A percentile compares a stretch with the other conserved stretches of the same genome.
Evolutionary conservation across 2,329 filamentous ascomycete genomes (phyloP).

Genomic region (Arthroderma sp.): DNA sequence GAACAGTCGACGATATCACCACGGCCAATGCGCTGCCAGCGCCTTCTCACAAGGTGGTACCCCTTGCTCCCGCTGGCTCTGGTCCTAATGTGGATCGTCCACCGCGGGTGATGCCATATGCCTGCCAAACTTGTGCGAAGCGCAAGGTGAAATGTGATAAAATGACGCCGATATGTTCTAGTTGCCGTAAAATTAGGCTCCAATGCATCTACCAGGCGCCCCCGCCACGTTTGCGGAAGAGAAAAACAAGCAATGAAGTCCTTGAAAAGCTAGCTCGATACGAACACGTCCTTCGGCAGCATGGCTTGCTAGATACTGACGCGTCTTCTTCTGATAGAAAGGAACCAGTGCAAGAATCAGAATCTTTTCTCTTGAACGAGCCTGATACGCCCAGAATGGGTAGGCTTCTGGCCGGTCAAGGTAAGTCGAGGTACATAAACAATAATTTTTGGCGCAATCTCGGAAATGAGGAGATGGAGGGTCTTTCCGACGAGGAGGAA

Average conservation of each 20-base stretch:
- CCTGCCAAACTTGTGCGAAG: slow-evolving; percentile 7
- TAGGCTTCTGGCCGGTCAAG: slow-evolving; percentile 9
- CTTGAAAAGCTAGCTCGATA: slow-evolving; percentile 27
- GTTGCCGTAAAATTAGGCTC: slow-evolving; percentile 8
- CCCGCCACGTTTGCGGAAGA: slow-evolving; percentile 26
- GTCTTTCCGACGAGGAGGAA: slow-evolving; percentile 17
- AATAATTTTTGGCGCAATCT: slow-evolving; percentile 19
- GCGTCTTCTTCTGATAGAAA: slow-evolving; percentile 5
- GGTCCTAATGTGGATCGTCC: no score
- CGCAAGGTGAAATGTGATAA: slow-evolving; percentile 12
- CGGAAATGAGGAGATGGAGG: slow-evolving; percentile 16
- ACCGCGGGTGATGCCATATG: no score
- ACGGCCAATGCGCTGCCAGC: no score
- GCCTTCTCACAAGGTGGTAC: no score
- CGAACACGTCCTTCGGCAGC: slow-evolving; percentile 25
- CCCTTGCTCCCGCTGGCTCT: no score
- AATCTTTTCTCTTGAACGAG: no score
- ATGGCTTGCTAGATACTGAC: slow-evolving; percentile 21
- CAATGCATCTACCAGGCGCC: slow-evolving; percentile 15
- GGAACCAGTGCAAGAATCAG: neutral
- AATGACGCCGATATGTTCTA: slow-evolving; percentile 5
- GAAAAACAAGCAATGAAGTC: slow-evolving; percentile 20
- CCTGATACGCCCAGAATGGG: neutral
- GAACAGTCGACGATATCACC: no score
- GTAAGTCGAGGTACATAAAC: slow-evolving; percentile 33